Base-by-base conservation (phyloP, 179 eudicot genomes). In the Silene coronaria region DNA sequence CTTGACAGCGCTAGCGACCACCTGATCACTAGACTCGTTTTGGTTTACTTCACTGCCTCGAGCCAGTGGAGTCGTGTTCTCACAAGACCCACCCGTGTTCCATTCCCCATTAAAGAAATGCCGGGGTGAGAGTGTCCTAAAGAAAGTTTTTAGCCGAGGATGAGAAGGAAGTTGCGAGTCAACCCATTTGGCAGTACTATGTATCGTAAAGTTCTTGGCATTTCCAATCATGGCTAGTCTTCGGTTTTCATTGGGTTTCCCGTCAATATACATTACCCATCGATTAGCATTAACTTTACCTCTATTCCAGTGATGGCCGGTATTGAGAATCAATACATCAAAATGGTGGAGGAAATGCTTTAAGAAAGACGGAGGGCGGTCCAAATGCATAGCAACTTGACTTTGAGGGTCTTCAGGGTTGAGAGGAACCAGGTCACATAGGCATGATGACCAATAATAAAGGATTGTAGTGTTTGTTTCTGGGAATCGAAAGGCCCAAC, bases 241-340 rank as follows among this genome's bases (percentile, higher is more conserved):
- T 58, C 85, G 76, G 65, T 91, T 57, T 14, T 72, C 78, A 36
- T 80, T 83, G 9, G 88, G 93, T 55, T 82, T 79, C 14, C 97
- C 97, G 10, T 80, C 82, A n/a, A 85, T 84, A 66, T 90, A 80
- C 96, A 92, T 92, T 6, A 90, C 89, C 97, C 97, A 92, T 30
- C 88, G 83, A 71, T 92, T 92, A 21, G 89, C 91, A 17, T 72
- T 83, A 3, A 92, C 81, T 78, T 92, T 92, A 58, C 96, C 97
- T 65, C 93, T 73, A 83, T 92, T 92, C 97, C 97, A 92, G 65
- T 92, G 97, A 75, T 92, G 97, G 12, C 97, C 97, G 0, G 97
- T 90, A 69, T 92, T 90, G 59, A 92, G 91, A 68, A 92, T 81
- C 48, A 92, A 28, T 45, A 90, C 88, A 13, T 90, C 84, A 7